Conservation (phyloP, 805 yeast genomes). For the Wickerhamiella galacta region DNA sequence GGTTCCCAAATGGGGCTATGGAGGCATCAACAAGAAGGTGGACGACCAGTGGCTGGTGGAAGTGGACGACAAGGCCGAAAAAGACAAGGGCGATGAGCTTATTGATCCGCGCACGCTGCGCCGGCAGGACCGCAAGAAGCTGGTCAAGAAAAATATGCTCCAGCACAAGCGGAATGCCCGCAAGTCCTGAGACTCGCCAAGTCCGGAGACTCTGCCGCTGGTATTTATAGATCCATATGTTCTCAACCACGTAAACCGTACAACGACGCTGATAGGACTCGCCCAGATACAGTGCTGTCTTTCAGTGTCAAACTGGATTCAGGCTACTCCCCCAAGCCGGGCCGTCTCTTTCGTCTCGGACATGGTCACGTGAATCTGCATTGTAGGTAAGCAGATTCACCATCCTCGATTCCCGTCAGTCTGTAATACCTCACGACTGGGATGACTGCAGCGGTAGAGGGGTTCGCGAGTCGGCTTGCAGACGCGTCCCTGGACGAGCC, state of each 20-base stretch:
- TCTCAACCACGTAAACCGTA: too few relatives aligned
- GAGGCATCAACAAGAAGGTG: constrained; percentile 73
- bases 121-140: constrained; percentile 69
- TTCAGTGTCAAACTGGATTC: too few relatives aligned
- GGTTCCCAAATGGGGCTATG: constrained; percentile 98
- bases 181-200: too few relatives aligned
- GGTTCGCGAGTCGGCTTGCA: constrained; percentile 13
- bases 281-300: too few relatives aligned
- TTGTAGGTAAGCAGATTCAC: background rate
- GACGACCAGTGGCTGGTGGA: constrained; percentile 95
- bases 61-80: constrained; percentile 47
- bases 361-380: constrained; percentile 8
- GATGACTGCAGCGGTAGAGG: constrained; percentile 13
- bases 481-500: constrained; percentile 31
- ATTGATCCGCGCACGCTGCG: constrained; percentile 73
- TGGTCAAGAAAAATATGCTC: constrained; percentile 66
- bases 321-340: too few relatives aligned
- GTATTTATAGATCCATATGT: too few relatives aligned
- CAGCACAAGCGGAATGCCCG: constrained; percentile 68
- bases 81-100: constrained; percentile 30
- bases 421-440: background rate
- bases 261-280: too few relatives aligned
- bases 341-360: too few relatives aligned
- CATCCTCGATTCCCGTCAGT: background rate
- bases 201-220: too few relatives aligned